Base-by-base conservation (phyloP, 1,284 basidiomycete genomes). In the Caloboletus firmus region DNA sequence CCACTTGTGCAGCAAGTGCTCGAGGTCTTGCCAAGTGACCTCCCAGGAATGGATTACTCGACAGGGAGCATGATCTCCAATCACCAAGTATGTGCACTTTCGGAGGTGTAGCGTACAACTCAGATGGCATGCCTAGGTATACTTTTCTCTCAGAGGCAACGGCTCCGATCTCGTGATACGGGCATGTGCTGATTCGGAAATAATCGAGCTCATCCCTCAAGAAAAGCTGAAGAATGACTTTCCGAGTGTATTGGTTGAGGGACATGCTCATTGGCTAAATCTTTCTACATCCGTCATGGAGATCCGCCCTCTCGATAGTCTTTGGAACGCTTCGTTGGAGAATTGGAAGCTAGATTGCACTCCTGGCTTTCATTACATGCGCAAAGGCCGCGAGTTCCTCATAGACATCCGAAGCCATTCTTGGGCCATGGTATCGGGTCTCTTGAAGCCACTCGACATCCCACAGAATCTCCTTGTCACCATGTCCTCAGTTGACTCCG, bases 171-270 rank as follows among this genome's bases (percentile, higher is more conserved):
- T 47, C 18, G 40, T 47, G 40, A 45, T 47, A 28, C 45, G 10
- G 13, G 39, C 45, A 5, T 24, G 24, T 24, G 24, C 24, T 24
- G 24, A 24, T 24, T 24, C 24, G 24, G 32, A 61, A 3, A 45
- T 64, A 1, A 59, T 69, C 15, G 70, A 79, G 46, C 58, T 80
- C 4, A 63, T 81, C 35, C 77, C 75, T 7, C 69, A 60, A 26
- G 44, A 53, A 6, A 56, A 58, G 17, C 58, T 81, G 10, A 20
- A 13, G 1, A 58, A 59, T 0, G 79, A 80, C 57, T 49, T 81
- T 2, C 79, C 79, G 0, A 26, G n/a, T 0, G 49, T 59, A 2
- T 61, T 81, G 12, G 54, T 74, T 1, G 26, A 63, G 1, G 63
- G 69, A 11, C 69, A 72, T 45, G 62, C 59, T 6, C 77, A 78